Percentiles rank a stretch among this genome's conserved stretches.
Evolutionary conservation across 176 grass and related monocot genomes (phyloP).

Genomic region (Guadua angustifolia): DNA sequence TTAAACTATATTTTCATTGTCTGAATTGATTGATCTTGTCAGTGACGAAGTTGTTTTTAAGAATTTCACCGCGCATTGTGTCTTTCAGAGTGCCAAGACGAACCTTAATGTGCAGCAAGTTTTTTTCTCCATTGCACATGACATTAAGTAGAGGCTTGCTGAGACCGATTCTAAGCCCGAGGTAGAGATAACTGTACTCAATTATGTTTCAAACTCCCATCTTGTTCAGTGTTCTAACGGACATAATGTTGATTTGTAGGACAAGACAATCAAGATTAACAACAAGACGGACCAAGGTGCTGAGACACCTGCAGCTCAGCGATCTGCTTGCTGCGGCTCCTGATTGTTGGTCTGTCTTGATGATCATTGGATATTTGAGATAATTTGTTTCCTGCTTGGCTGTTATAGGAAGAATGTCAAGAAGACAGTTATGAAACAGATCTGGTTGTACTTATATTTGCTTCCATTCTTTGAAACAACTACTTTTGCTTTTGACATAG

Average conservation of each 20-base stretch:
- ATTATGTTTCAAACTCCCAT: neutral
- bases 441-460: slow-evolving; percentile 64
- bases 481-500: slow-evolving; percentile 67
- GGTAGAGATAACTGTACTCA: slow-evolving; percentile 45
- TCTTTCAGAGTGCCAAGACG: slow-evolving; percentile 91
- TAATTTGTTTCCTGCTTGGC: slow-evolving; percentile 61
- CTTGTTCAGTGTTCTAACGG: slow-evolving; percentile 21
- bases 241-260: slow-evolving; percentile 54
- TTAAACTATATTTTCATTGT: slow-evolving; percentile 74
- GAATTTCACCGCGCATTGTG: neutral
- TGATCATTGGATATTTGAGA: slow-evolving; percentile 61
- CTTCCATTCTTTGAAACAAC: slow-evolving; percentile 79
- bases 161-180: slow-evolving; percentile 87
- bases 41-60: neutral
- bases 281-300: slow-evolving; percentile 55
- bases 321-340: slow-evolving; percentile 87
- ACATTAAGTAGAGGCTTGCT: slow-evolving; percentile 85
- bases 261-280: slow-evolving; percentile 87
- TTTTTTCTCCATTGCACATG: slow-evolving; percentile 91
- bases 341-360: slow-evolving; percentile 26
- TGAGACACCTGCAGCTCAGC: slow-evolving; percentile 40
- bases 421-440: slow-evolving; percentile 62
- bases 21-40: neutral
- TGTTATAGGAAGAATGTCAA: slow-evolving; percentile 72
- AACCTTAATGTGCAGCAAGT: slow-evolving; percentile 96